phyloP scores from a whole-genome alignment of 768 basidiomycete genomes.

The Leccinum incarnatum region DNA sequence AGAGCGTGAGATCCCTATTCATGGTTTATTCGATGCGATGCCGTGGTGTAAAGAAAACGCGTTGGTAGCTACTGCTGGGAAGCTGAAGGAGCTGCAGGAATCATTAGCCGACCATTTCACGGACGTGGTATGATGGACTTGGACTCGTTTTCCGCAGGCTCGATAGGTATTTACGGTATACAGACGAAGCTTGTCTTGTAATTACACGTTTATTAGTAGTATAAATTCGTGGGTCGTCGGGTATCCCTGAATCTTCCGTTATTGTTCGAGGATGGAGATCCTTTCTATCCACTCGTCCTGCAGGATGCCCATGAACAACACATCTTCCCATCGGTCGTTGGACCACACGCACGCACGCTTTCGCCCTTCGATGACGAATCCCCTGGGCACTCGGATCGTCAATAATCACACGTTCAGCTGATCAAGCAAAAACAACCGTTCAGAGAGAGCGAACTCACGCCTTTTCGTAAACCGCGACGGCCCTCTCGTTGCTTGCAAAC shows the following conservation, averaged over 20 bases:
- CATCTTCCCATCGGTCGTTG: slow-evolving; percentile 38
- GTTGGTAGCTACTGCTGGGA: slow-evolving; percentile 40
- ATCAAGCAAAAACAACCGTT: slow-evolving; percentile 1
- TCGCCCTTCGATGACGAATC: slow-evolving; percentile 40
- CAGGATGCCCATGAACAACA: slow-evolving; percentile 38
- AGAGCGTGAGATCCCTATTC: slow-evolving; percentile 40
- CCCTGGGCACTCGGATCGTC: slow-evolving; percentile 22
- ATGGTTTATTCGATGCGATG: slow-evolving; percentile 42
- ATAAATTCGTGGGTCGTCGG: background rate
- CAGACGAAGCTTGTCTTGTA: slow-evolving; percentile 8
- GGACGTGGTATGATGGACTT: slow-evolving; percentile 33
- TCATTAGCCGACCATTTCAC: slow-evolving; percentile 46
- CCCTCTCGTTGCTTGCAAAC: slow-evolving; percentile 37
- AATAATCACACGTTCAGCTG: background rate
- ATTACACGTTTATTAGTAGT: slow-evolving; percentile 1
- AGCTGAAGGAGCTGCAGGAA: slow-evolving; percentile 46
- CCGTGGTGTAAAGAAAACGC: slow-evolving; percentile 45
- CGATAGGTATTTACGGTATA: slow-evolving; percentile 4
- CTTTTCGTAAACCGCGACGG: slow-evolving; percentile 40
- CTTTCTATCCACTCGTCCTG: slow-evolving; percentile 38
- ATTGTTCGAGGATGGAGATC: slow-evolving; percentile 22
- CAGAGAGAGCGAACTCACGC: slow-evolving; percentile 32
- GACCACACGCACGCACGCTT: slow-evolving; percentile 36
- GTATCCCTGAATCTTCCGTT: slow-evolving; percentile 6
- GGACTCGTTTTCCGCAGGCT: background rate